Evolutionary conservation across 805 yeast genomes (phyloP).

Genomic region (Kurtzmaniella cleridarum): DNA sequence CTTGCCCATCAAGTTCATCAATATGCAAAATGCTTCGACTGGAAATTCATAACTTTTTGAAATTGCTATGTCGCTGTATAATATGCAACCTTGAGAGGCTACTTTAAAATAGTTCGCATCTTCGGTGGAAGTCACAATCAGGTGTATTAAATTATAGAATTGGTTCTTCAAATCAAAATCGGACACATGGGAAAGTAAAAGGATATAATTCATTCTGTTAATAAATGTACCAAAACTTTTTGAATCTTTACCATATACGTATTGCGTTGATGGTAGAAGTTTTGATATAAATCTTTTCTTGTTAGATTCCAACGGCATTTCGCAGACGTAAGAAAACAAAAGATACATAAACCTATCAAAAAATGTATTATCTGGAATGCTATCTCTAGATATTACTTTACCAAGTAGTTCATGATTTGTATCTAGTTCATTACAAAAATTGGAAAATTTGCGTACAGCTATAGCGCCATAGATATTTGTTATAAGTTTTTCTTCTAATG

Average conservation of each 20-base stretch:
- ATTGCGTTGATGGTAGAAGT: slow-evolving; percentile 33
- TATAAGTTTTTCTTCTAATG: slow-evolving; percentile 29
- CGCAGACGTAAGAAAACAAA: slow-evolving; percentile 28
- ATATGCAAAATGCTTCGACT: slow-evolving; percentile 10
- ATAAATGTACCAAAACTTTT: slow-evolving; percentile 26
- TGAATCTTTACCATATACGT: slow-evolving; percentile 21
- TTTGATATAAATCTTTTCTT: slow-evolving; percentile 29
- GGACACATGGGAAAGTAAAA: slow-evolving; percentile 29
- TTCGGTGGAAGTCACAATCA: slow-evolving; percentile 13
- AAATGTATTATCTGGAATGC: slow-evolving; percentile 22
- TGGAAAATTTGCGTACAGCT: slow-evolving; percentile 28
- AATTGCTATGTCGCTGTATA: slow-evolving; percentile 13
- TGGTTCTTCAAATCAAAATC: slow-evolving; percentile 27
- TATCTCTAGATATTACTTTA: slow-evolving; percentile 17
- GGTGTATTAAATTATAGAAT: slow-evolving; percentile 19
- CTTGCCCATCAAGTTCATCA: slow-evolving; percentile 11
- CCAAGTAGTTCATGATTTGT: slow-evolving; percentile 17
- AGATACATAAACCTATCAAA: slow-evolving; percentile 34
- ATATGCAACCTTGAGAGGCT: slow-evolving; percentile 16
- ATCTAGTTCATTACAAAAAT: slow-evolving; percentile 29
- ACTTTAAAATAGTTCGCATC: slow-evolving; percentile 20
- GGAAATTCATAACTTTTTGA: slow-evolving; percentile 13
- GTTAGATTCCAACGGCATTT: slow-evolving; percentile 16
- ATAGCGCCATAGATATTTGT: slow-evolving; percentile 22
- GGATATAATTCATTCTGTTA: slow-evolving; percentile 32